A percentile compares a stretch with the other conserved stretches of the same genome.
These are phyloP conservation scores for Citrus maxima DNA, from an alignment of 345 rosid genomes.

Conservation along the genomic window DNA sequence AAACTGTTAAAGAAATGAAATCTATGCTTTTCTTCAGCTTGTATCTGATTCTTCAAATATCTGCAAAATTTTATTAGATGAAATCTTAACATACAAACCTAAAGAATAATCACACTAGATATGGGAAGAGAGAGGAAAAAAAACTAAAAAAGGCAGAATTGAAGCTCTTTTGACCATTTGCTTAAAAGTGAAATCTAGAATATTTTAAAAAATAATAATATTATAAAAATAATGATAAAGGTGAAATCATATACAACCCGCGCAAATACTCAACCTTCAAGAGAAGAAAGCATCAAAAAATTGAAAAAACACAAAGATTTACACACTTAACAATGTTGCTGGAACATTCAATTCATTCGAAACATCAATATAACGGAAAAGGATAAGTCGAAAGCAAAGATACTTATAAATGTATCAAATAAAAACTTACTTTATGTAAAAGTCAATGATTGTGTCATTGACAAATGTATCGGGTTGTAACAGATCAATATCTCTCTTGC, in stretches of 20 bases:
- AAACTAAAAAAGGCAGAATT: not conserved
- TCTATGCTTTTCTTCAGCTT: slow-evolving; percentile 51
- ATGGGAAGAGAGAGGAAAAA: too few relatives aligned
- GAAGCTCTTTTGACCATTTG: not conserved
- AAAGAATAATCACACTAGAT: not conserved
- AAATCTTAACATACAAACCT: not conserved
- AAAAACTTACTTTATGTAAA: slow-evolving; percentile 67
- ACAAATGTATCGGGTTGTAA: slow-evolving; percentile 73
- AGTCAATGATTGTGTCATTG: slow-evolving; percentile 94
- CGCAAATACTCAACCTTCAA: not conserved
- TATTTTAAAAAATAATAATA: not conserved
- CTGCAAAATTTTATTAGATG: slow-evolving; percentile 26
- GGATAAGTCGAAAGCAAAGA: slow-evolving; percentile 2
- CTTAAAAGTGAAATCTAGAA: not conserved
- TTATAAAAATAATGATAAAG: not conserved
- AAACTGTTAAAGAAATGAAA: slow-evolving; percentile 91
- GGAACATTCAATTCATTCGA: not conserved
- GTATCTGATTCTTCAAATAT: slow-evolving; percentile 69
- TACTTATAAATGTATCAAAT: not conserved
- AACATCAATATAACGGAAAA: not conserved
- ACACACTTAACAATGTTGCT: not conserved
- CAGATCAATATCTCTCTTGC: slow-evolving; percentile 80
- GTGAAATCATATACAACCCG: not conserved
- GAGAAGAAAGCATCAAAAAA: not conserved
- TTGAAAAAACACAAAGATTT: not conserved